phyloP scores from a whole-genome alignment of 192 early-diverging fungal genomes.

The Chytriomyces confervae region DNA sequence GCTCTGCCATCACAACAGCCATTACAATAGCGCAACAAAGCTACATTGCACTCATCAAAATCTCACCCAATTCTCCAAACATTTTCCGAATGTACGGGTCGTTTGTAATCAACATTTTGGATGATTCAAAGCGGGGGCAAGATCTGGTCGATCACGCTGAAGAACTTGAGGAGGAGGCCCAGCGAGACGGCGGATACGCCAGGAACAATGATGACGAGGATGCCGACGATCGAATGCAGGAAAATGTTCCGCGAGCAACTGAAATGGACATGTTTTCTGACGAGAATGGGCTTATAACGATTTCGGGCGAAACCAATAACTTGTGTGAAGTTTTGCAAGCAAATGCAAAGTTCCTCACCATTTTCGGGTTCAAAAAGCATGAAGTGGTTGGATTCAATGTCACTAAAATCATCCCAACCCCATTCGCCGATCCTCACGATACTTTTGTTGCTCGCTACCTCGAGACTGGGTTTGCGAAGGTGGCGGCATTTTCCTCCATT shows the following conservation, averaged over 20 bases:
- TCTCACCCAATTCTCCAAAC: conserved; percentile 42
- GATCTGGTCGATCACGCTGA: conserved; percentile 47
- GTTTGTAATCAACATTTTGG: conserved; percentile 50
- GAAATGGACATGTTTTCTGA: conserved; percentile 29
- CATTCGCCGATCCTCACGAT: conserved; percentile 47
- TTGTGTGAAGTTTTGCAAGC: conserved; percentile 26
- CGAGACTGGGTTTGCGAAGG: conserved; percentile 53
- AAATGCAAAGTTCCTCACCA: conserved; percentile 27
- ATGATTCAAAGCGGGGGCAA: conserved; percentile 47
- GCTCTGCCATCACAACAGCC: conserved; percentile 41
- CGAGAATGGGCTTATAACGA: conserved; percentile 24
- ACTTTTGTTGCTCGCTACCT: conserved; percentile 40
- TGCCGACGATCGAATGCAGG: neutral
- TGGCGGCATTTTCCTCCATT: neutral
- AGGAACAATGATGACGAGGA: conserved; percentile 3
- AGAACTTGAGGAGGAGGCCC: conserved; percentile 44
- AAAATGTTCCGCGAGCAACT: neutral
- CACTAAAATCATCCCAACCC: conserved; percentile 46
- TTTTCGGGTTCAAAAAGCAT: conserved; percentile 36
- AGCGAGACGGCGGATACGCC: neutral
- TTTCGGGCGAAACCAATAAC: conserved; percentile 19
- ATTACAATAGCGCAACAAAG: conserved; percentile 32
- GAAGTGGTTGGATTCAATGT: conserved; percentile 46
- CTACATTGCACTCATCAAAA: conserved; percentile 40
- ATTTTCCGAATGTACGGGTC: conserved; percentile 45